Conservation (phyloP, 2,329 filamentous ascomycete genomes). For the Tolypocladium album region DNA sequence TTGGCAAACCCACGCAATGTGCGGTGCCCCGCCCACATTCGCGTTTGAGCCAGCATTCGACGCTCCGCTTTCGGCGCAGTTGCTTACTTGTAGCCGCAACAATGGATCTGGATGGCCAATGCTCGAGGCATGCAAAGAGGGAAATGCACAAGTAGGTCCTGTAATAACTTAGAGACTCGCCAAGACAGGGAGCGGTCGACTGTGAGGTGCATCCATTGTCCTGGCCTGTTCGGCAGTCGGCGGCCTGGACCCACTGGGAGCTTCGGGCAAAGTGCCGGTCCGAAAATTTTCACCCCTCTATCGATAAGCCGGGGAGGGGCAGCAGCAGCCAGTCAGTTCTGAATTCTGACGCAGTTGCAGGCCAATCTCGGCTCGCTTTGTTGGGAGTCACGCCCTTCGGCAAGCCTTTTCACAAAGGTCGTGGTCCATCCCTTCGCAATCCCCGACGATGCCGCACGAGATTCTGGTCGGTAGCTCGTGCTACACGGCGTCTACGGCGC, state of each 20-base stretch:
- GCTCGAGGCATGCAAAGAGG: too few relatives aligned
- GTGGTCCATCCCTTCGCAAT: background rate
- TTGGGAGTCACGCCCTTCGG: background rate
- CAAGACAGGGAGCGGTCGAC: background rate
- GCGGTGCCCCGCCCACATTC: background rate
- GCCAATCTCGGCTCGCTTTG: background rate
- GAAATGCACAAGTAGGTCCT: too few relatives aligned
- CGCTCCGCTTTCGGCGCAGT: background rate
- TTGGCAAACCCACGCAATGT: background rate
- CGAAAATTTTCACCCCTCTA: conserved; percentile 11
- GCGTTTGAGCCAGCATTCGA: background rate
- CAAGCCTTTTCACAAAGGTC: background rate
- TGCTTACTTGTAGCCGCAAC: background rate
- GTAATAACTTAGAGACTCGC: background rate
- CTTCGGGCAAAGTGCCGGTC: conserved; percentile 5
- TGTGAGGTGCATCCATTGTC: background rate
- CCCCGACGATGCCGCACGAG: conserved; percentile 21
- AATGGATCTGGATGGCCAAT: too few relatives aligned
- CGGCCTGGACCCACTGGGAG: background rate
- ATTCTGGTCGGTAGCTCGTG: conserved; percentile 34
- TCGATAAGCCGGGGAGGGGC: conserved; percentile 9
- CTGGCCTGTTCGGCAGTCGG: background rate
- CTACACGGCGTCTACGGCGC: conserved; percentile 33
- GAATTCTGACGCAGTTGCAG: background rate
- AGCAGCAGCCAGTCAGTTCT: background rate